Conservation (phyloP, 129 eudicot genomes). For the Apium graveolens region DNA sequence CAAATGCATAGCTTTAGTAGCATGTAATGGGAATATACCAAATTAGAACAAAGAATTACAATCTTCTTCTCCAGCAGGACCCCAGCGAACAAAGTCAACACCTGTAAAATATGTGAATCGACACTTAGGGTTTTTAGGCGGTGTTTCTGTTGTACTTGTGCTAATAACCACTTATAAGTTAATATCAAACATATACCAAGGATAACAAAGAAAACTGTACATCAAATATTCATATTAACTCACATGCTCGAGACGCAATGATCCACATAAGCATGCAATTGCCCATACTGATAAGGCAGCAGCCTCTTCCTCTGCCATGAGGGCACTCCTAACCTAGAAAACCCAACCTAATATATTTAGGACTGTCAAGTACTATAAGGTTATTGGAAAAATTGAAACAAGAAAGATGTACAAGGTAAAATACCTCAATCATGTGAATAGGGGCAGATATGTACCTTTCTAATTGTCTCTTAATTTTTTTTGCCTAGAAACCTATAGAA, state of each 20-base stretch:
- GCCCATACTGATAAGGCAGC: slow-evolving; percentile 86
- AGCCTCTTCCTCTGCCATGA: slow-evolving; percentile 92
- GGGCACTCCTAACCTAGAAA: slow-evolving; percentile 63
- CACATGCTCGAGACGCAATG: slow-evolving; percentile 94
- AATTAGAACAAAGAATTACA: slow-evolving; percentile 70
- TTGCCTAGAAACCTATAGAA: neutral
- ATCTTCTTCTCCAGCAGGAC: slow-evolving; percentile 97
- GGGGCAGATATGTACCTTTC: neutral
- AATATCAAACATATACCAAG: neutral
- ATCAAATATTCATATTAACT: slow-evolving; percentile 14
- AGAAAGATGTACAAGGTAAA: neutral
- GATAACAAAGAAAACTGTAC: neutral
- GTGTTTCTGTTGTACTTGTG: neutral
- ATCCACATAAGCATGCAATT: slow-evolving; percentile 83
- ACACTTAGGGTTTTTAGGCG: neutral
- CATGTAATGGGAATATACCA: slow-evolving; percentile 40
- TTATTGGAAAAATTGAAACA: neutral
- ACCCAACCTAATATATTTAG: slow-evolving; percentile 12
- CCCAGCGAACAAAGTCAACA: slow-evolving; percentile 77
- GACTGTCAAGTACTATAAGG: neutral
- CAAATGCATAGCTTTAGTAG: neutral
- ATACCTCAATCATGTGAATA: neutral
- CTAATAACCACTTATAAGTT: neutral
- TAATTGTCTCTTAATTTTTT: neutral
- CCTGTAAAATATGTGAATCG: slow-evolving; percentile 38